Evolutionary conservation across 176 grass and related monocot species (phyloP).

Genomic region (Rhynchospora tenuis): DNA sequence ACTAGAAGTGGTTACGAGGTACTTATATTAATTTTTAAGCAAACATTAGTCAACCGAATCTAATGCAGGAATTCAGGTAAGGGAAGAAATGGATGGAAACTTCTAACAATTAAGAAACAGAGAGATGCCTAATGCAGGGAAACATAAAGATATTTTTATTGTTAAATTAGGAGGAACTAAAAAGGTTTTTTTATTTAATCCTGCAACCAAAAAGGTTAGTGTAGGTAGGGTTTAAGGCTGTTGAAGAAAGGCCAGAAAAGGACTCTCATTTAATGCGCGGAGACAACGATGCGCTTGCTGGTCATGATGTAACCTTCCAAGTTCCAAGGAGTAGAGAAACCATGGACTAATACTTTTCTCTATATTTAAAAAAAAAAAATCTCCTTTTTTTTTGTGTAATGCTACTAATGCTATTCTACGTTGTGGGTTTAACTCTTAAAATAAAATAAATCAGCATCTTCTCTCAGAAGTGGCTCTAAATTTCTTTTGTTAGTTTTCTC

Average conservation of each 20-base stretch:
- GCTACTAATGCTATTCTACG: too few relatives aligned
- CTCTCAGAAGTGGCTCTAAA: neutral
- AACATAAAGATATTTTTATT: neutral
- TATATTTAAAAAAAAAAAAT: too few relatives aligned
- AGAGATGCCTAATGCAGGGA: constrained; percentile 5
- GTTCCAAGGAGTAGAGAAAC: neutral
- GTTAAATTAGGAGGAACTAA: neutral
- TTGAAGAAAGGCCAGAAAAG: neutral
- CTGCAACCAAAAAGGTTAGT: neutral
- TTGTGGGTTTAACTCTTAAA: neutral
- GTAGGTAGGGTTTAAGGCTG: neutral
- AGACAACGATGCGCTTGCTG: neutral
- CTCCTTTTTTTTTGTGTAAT: too few relatives aligned
- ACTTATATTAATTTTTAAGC: neutral
- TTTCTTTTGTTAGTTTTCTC: too few relatives aligned
- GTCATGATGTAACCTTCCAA: constrained; percentile 13
- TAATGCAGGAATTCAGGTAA: constrained; percentile 20
- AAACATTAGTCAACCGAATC: constrained; percentile 6
- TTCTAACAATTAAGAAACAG: neutral
- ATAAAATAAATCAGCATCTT: neutral
- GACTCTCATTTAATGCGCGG: constrained; percentile 1
- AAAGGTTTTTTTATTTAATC: neutral
- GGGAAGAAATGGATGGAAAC: constrained; percentile 12
- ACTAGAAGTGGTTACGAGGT: neutral
- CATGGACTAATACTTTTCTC: too few relatives aligned